Percentiles rank a stretch among this genome's conserved stretches.
Evolutionary conservation across 2,329 filamentous ascomycete genomes (phyloP).

Genomic region (Xylaria sp.): DNA sequence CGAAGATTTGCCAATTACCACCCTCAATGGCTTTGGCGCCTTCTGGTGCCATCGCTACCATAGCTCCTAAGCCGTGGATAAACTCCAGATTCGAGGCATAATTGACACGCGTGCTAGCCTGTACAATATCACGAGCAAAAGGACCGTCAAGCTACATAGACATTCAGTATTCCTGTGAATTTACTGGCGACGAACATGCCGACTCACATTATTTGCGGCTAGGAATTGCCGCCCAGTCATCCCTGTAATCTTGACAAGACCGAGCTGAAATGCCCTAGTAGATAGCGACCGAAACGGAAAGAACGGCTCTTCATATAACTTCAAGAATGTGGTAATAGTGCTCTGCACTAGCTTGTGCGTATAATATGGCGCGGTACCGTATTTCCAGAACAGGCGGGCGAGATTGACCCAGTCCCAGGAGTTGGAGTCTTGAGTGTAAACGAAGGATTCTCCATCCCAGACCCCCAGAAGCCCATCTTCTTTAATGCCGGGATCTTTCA

Average conservation of each 20-base stretch:
- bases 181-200: neutral
- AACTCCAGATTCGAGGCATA: slow-evolving; percentile 89
- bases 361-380: slow-evolving; percentile 80
- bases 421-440: slow-evolving; percentile 70
- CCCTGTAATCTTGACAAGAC: slow-evolving; percentile 71
- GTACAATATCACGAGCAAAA: slow-evolving; percentile 85
- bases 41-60: slow-evolving; percentile 88
- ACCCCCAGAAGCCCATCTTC: slow-evolving; percentile 73
- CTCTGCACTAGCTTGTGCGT: slow-evolving; percentile 77
- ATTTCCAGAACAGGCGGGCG: slow-evolving; percentile 83
- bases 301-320: slow-evolving; percentile 80
- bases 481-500: slow-evolving; percentile 58
- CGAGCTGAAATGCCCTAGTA: slow-evolving; percentile 72
- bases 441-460: slow-evolving; percentile 83
- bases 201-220: slow-evolving; percentile 65
- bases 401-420: slow-evolving; percentile 81
- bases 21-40: slow-evolving; percentile 82
- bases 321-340: slow-evolving; percentile 77
- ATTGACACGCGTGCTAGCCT: slow-evolving; percentile 91
- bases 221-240: slow-evolving; percentile 80
- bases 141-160: slow-evolving; percentile 64
- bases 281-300: slow-evolving; percentile 88
- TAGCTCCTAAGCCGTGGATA: slow-evolving; percentile 89
- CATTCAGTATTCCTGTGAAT: slow-evolving; percentile 8
- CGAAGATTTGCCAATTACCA: slow-evolving; percentile 95